Conservation (phyloP, 2,329 filamentous ascomycete species). For the Pyrenochaeta sp. region DNA sequence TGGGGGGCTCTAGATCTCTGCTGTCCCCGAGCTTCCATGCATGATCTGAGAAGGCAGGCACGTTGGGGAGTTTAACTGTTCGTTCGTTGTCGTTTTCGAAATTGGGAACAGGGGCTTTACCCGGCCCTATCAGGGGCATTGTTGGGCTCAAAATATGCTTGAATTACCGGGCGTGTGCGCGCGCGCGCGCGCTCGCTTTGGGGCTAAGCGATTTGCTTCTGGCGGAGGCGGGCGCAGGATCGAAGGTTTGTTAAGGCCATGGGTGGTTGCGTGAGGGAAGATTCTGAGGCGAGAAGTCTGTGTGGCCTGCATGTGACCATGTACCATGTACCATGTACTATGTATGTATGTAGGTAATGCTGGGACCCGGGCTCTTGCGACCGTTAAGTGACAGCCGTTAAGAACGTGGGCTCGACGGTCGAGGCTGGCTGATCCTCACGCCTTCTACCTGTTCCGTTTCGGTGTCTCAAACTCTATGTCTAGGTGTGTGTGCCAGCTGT, state of each 20-base stretch:
- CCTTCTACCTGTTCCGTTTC: background rate
- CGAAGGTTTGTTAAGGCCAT: constrained; percentile 3
- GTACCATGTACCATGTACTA: no score
- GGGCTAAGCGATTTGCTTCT: background rate
- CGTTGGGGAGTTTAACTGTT: no score
- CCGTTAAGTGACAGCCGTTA: background rate
- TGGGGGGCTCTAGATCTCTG: no score
- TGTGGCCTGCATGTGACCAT: background rate
- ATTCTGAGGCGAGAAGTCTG: background rate
- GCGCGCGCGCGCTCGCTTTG: background rate
- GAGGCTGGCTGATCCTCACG: background rate
- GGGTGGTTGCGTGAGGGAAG: background rate
- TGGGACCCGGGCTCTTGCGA: background rate
- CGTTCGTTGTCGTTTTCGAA: constrained; percentile 2
- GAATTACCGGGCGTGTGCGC: constrained; percentile 13
- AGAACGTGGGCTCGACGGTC: background rate
- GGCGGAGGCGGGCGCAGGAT: no score
- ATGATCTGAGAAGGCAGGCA: background rate
- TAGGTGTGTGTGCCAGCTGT: no score
- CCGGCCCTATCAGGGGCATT: no score
- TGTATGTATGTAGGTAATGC: no score
- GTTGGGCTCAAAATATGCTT: no score
- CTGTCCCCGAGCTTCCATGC: background rate
- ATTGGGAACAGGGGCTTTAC: no score
- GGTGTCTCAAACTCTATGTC: background rate